phyloP scores from a whole-genome alignment of 257 asterid genomes.

The Solanum gracilifrons region DNA sequence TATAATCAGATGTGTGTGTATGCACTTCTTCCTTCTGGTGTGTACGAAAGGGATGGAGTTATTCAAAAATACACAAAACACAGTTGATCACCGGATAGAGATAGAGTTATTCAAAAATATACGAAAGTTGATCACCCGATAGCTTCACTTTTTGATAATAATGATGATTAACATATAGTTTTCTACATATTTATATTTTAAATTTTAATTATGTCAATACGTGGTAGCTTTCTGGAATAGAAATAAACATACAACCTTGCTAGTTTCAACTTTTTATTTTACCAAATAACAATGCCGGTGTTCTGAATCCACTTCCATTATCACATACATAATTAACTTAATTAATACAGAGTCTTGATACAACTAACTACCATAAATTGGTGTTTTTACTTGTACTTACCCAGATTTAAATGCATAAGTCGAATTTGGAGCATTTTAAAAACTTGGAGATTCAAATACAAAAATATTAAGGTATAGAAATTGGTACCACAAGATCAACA shows the following conservation, averaged over 20 bases:
- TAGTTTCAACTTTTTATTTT: neutral
- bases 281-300: neutral
- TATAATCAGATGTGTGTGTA: neutral
- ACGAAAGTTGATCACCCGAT: neutral
- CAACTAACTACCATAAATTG: neutral
- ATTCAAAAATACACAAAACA: too few species aligned
- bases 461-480: neutral
- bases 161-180: neutral
- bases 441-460: neutral
- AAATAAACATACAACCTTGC: neutral
- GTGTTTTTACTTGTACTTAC: too few species aligned
- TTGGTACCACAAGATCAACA: constrained; percentile 85
- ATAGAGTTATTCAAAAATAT: neutral
- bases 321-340: neutral
- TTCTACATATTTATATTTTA: neutral
- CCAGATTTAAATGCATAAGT: neutral
- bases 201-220: neutral
- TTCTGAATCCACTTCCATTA: neutral
- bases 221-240: neutral
- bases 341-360: neutral
- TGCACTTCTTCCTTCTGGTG: neutral
- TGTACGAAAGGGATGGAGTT: too few species aligned
- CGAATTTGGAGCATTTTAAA: neutral
- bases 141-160: neutral
- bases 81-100: too few species aligned